Evolutionary conservation across 371 early-diverging fungal genomes (phyloP), one percentile per base, ranked within the genome.

Genomic region (Entomophthora muscae): DNA sequence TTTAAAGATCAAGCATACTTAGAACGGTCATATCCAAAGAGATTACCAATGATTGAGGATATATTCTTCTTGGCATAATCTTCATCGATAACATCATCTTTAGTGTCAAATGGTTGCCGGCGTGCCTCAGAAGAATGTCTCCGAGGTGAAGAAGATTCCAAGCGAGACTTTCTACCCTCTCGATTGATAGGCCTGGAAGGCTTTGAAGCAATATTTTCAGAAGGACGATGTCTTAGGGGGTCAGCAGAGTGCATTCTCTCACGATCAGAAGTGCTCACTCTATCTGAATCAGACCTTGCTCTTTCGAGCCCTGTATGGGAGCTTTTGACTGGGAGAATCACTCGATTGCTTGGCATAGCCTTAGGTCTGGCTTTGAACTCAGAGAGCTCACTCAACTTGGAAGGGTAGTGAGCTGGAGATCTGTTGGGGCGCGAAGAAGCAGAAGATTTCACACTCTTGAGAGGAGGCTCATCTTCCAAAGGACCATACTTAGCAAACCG

Each of bases 21-120:
- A 23, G 23, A 29, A 5, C 61, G 31, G 31, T 61, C 42, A 30
- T 61, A 61, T 3, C 61, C 61, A 33, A 61, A 61, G 12, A 61
- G 5, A 5, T 3, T 7, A 3, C 61, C 61, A 30, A 61, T 61
- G 27, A 61, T 61, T 5, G 61, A 61, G n/a, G 61, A 61, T 23
- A 28, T 28, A 30, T 61, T 61, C 27, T 61, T 61, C 42, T 30
- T 23, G 13, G 61, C 30, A 33, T 61, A 61, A 31, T 61, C 61
- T 24, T 61, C 61, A 33, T 61, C 61, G 2, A 61, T 32, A 10
- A 61, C 7, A 26, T 61, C 61, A 23, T 61, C 61, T 13, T 55
- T 10, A 55, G 28, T 17, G 17, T 42, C 42, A 42, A 42, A 42
- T 10, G 42, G 42, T 17, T 17, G 5, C 17, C 42, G 5, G 5